Percentiles rank a stretch among this genome's conserved stretches.
These are phyloP conservation scores for Melastoma candidum DNA, from an alignment of 441 rosid species.

Conservation along the genomic window DNA sequence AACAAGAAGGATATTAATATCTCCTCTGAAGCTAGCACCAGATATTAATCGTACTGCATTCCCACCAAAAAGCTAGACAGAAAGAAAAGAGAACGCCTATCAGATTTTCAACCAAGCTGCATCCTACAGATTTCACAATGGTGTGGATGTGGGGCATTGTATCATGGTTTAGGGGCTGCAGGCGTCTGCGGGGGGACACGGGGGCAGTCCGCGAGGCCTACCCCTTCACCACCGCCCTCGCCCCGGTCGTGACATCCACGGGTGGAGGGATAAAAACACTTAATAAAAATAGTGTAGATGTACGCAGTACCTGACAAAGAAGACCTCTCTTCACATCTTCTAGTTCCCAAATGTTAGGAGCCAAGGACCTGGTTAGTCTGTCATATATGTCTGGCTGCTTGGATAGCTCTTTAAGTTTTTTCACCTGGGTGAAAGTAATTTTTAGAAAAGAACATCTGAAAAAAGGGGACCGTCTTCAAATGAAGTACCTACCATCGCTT, in stretches of 20 bases:
- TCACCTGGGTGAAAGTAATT: constrained; percentile 36
- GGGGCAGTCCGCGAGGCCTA: too few species aligned
- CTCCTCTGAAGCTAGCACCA: constrained; percentile 96
- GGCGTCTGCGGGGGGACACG: too few species aligned
- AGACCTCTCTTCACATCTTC: constrained; percentile 97
- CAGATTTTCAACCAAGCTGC: constrained; percentile 10
- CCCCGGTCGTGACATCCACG: too few species aligned
- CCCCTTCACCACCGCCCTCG: too few species aligned
- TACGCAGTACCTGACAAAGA: constrained; percentile 66
- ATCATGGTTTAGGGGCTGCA: too few species aligned
- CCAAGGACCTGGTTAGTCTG: constrained; percentile 74
- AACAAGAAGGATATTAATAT: constrained; percentile 88
- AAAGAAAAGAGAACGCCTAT: constrained; percentile 12
- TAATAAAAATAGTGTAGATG: constrained; percentile 5
- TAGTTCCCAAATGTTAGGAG: constrained; percentile 94
- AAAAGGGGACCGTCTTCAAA: not conserved
- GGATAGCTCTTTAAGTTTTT: constrained; percentile 55
- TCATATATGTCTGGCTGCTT: constrained; percentile 80
- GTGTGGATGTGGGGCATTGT: not conserved
- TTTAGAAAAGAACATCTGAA: constrained; percentile 7
- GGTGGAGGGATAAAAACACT: not conserved
- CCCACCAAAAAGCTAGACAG: constrained; percentile 77
- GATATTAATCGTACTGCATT: constrained; percentile 72
- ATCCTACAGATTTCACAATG: not conserved
- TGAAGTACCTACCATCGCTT: constrained; percentile 38